These are phyloP conservation scores for Suillus alpinus DNA, from an alignment of 768 basidiomycete species.

Conservation along the genomic window DNA sequence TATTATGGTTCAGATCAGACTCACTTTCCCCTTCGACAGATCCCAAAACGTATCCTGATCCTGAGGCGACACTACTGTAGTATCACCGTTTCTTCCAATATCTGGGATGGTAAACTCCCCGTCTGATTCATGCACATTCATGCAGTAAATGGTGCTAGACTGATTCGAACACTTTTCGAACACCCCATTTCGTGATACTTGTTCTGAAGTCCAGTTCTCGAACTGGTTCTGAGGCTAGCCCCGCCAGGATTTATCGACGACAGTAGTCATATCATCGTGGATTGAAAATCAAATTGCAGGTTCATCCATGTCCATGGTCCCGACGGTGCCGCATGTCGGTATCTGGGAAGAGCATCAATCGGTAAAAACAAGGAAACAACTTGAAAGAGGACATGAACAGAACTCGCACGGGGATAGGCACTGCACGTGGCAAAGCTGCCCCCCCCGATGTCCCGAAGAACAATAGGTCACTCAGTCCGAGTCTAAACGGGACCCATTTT, in stretches of 20 bases:
- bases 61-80: constrained; percentile 11
- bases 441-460: background rate
- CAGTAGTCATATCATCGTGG: too few species aligned
- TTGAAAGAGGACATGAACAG: too few species aligned
- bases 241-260: background rate
- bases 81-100: background rate
- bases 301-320: constrained; percentile 37
- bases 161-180: constrained; percentile 13
- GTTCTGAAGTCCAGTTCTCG: constrained; percentile 45
- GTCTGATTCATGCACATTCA: constrained; percentile 16
- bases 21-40: constrained; percentile 26
- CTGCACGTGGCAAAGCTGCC: background rate
- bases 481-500: too few species aligned
- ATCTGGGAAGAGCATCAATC: constrained; percentile 2
- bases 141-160: constrained; percentile 18
- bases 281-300: too few species aligned
- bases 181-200: constrained; percentile 29
- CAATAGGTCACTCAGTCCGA: too few species aligned
- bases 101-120: background rate
- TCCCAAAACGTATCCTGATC: constrained; percentile 27
- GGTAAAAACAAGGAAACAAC: too few species aligned
- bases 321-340: constrained; percentile 18
- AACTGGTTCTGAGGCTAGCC: constrained; percentile 8
- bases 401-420: background rate
- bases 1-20: constrained; percentile 6